Evolutionary conservation across 2,329 filamentous ascomycete species (phyloP).

Genomic region (Exophiala mesophila): DNA sequence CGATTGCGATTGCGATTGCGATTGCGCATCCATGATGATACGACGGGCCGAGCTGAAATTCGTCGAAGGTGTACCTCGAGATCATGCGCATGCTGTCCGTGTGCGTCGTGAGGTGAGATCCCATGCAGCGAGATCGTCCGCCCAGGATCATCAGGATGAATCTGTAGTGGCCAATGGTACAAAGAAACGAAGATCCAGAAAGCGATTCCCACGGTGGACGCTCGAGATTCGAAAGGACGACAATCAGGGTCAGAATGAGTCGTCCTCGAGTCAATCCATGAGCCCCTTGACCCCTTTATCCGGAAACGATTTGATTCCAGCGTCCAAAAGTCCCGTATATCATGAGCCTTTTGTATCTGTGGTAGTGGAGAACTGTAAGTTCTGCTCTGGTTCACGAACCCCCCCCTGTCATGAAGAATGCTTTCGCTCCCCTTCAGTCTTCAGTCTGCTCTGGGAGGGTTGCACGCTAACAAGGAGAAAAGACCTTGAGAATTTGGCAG

Average conservation of each 20-base stretch:
- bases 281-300: constrained; percentile 2
- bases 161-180: neutral
- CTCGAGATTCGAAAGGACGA: too few species aligned
- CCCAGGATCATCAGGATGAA: neutral
- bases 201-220: neutral
- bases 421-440: too few species aligned
- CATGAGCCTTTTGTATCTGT: constrained; percentile 11
- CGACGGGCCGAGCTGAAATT: too few species aligned
- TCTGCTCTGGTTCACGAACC: too few species aligned
- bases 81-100: neutral
- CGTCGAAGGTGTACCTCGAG: too few species aligned
- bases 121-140: neutral
- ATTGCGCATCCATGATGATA: too few species aligned
- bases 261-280: too few species aligned
- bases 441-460: too few species aligned
- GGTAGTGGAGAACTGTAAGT: constrained; percentile 10
- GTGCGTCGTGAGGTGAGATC: neutral
- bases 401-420: too few species aligned
- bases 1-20: too few species aligned
- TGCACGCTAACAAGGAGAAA: too few species aligned
- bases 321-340: constrained; percentile 10
- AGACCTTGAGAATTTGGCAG: constrained; percentile 37
- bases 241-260: too few species aligned
- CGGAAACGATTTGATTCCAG: constrained; percentile 9
- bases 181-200: neutral